Conservation (phyloP, 164 flowering plant genomes). For the Vitis cinerea region DNA sequence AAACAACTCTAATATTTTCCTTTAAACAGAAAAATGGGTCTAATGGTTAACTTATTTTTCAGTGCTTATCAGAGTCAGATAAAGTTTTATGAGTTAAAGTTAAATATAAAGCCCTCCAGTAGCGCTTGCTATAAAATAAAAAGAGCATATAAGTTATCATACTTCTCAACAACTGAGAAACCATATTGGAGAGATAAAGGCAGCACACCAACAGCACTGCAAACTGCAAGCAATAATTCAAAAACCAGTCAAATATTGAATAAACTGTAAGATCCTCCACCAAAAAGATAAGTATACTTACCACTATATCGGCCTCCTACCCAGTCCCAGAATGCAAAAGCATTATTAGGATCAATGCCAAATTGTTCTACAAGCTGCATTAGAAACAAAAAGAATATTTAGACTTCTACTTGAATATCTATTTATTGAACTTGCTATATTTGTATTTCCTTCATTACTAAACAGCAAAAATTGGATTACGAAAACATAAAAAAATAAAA, state of each 20-base stretch:
- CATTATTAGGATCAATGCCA: slow-evolving; percentile 94
- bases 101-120: neutral
- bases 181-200: slow-evolving; percentile 97
- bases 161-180: slow-evolving; percentile 84
- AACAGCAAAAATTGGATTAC: no score
- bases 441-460: no score
- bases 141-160: slow-evolving; percentile 23
- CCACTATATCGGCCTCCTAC: slow-evolving; percentile 98
- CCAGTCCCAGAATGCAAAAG: slow-evolving; percentile 99
- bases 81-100: neutral
- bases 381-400: slow-evolving; percentile 1
- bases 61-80: neutral
- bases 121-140: neutral
- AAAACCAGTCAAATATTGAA: slow-evolving; percentile 5
- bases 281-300: slow-evolving; percentile 22
- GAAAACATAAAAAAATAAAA: no score
- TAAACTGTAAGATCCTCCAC: slow-evolving; percentile 1
- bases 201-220: slow-evolving; percentile 97
- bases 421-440: no score
- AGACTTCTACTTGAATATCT: no score
- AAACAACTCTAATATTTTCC: neutral
- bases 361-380: slow-evolving; percentile 86
- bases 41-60: neutral
- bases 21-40: neutral
- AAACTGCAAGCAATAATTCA: slow-evolving; percentile 60